Evolutionary conservation across 345 rosid genomes (phyloP), one percentile per base, ranked within the genome.

Genomic region (Lepidium aucheri): DNA sequence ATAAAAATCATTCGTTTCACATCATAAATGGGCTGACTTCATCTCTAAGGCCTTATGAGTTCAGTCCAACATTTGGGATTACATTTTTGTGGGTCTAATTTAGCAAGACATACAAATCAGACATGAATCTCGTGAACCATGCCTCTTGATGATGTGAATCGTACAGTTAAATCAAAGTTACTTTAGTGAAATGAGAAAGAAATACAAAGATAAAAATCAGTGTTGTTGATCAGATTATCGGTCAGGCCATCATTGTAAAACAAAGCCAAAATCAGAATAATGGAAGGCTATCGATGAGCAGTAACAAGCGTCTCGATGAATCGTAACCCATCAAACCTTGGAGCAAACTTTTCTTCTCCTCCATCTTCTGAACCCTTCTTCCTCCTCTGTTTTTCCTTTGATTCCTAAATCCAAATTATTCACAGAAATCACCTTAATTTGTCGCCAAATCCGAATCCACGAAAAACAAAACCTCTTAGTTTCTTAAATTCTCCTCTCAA

Each of bases 231-330:
- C 32, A 28, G 32, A 28, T 26, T 6, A 26, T 26, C 30, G 5
- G 2, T n/a, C n/a, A 3, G 4, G 26, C 26, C 26, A 24, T 26
- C 30, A 26, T 4, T 26, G 30, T 26, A 26, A 26, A 26, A 26
- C 30, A 26, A 24, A 26, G 5, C 30, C 30, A 26, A 26, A 26
- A 40, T 20, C 6, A 43, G 46, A 32, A 32, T 2, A 49, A 58
- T 18, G 73, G 6, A 32, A 60, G 11, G 46, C 82, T 59, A 92
- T 76, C 96, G 80, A 59, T 92, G 98, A 75, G 89, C 89, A 32
- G 98, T 92, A 53, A 92, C 74, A 77, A 92, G 82, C n/a, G 97
- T 89, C 75, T 89, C 97, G 8, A 92, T 89, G 76, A 89, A 92
- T 70, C 88, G 77, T 67, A 92, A 76, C 4, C 97, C 98, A 40